Base-by-base conservation (phyloP, 768 basidiomycete species). In the Suillus alpinus region DNA sequence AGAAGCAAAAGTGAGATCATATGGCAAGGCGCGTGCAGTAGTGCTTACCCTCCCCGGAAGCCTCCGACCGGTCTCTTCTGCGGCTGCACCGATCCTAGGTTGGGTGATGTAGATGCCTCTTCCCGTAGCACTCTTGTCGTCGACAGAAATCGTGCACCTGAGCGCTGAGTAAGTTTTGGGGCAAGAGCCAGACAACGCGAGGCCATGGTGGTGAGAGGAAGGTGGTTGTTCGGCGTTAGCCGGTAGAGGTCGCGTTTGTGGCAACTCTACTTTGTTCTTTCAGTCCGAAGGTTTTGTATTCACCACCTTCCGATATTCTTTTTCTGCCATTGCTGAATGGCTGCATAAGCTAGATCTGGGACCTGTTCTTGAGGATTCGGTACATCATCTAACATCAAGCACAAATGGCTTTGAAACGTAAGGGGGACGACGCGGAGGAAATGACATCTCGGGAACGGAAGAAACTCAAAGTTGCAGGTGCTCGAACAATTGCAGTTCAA, bases 21-120 rank as follows among this genome's bases (percentile, higher is more conserved):
- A n/a, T 44, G 37, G 23, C 23, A 57, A 36, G 56, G 62, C 50
- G 43, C 60, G 41, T 65, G 18, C 56, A 56, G 39, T 20, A 61
- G 43, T 64, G 34, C 78, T 67, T 61, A 85, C 86, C 86, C 86
- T 72, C 86, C 85, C 64, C 84, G 82, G 69, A 88, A 82, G 57
- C 84, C 86, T 50, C 92, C 92, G 66, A 94, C 78, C 6, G 92
- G 91, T 76, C 84, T 88, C 80, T 86, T 91, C 63, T 84, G 83
- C 14, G 76, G 78, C 23, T 82, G 80, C 36, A 83, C 72, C 1
- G 79, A 73, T 16, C 87, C 87, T 52, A 88, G 69, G 62, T 84
- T 85, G 40, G 84, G 76, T 51, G 74, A 58, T 1, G 75, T 66
- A 14, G 73, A 23, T 8, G 71, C 66, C 50, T 83, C 83, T 62